Base-by-base conservation (phyloP, 2,329 filamentous ascomycete species). In the Colletotrichum gigasporum region DNA sequence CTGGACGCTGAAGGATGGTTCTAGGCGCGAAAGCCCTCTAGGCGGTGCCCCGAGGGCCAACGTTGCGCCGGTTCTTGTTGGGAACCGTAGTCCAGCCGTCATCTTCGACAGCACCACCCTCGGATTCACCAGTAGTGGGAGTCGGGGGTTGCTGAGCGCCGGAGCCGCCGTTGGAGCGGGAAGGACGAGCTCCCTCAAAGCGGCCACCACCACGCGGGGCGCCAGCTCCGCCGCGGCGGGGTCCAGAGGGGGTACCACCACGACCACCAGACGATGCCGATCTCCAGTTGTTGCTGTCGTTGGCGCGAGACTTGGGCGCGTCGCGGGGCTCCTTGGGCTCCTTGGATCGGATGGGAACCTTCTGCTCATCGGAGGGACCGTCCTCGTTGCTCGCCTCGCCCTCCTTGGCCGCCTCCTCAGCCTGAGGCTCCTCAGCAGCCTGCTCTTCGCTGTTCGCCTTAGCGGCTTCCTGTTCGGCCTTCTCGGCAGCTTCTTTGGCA, bases 51-150 rank as follows among this genome's bases (percentile, higher is more conserved):
- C 61, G 61, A 22, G 61, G 62, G 28, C 62, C 62, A 37, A 55
- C 62, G 56, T 65, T 69, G 52, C 69, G 66, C 32, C 69, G 68
- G 57, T 59, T 42, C 57, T 63, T 67, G 48, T 62, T 66, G 54
- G 76, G 67, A 56, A 88, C 88, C 24, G 85, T 90, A 67, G 86
- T 88, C 88, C 88, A 90, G 69, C 88, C 88, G 73, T 90, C 87
- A 35, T 87, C 87, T 47, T 87, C 84, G 51, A 80, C 75, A 37
- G 58, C 69, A 32, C 70, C 63, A 56, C 73, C 69, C 35, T 69
- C 74, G 35, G 69, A 74, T 10, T 68, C 74, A 28, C 68, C 71
- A 42, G 74, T 71, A 11, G 74, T 70, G 66, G 74, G 69, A 69
- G 76, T 62, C 71, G 76, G 71, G 72, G 77, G 72, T 68, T 78